phyloP scores from a whole-genome alignment of 441 rosid species.

The Croton setiger region DNA sequence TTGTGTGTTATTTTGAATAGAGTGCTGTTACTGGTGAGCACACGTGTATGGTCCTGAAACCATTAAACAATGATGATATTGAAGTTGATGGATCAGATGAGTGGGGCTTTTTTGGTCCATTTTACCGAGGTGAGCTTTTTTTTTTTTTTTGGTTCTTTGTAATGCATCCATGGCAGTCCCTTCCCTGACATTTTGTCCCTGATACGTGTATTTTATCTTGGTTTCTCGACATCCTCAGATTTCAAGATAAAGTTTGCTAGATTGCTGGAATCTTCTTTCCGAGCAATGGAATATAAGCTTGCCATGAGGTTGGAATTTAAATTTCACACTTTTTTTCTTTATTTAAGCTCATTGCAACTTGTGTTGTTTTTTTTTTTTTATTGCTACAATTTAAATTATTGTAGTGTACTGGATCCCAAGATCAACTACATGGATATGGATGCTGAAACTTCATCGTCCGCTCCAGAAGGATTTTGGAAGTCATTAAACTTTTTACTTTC shows the following conservation, averaged over 20 bases:
- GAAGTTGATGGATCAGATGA: constrained; percentile 61
- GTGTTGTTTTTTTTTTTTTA: no score
- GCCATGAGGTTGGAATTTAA: constrained; percentile 75
- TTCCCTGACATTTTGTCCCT: neutral
- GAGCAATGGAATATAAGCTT: constrained; percentile 83
- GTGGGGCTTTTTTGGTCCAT: constrained; percentile 90
- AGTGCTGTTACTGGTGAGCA: constrained; percentile 93
- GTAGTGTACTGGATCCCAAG: constrained; percentile 86
- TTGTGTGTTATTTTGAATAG: constrained; percentile 35
- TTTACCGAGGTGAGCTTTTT: constrained; percentile 64
- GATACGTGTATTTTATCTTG: constrained; percentile 12
- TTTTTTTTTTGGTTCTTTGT: constrained; percentile 15
- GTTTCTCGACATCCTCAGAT: constrained; percentile 39
- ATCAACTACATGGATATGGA: constrained; percentile 51
- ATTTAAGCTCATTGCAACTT: constrained; percentile 26
- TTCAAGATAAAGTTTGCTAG: constrained; percentile 70
- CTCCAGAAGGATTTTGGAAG: constrained; percentile 53
- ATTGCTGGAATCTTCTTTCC: constrained; percentile 53
- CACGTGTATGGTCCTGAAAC: constrained; percentile 87
- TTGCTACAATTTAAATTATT: constrained; percentile 20
- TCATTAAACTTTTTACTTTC: constrained; percentile 48
- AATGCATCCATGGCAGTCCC: neutral
- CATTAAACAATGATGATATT: constrained; percentile 65
- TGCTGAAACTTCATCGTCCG: constrained; percentile 30
- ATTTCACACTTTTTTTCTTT: constrained; percentile 14